Percentiles rank a stretch among this genome's conserved stretches.
phyloP scores from a whole-genome alignment of 1,284 basidiomycete genomes.

The Pyrrhoderma noxium region DNA sequence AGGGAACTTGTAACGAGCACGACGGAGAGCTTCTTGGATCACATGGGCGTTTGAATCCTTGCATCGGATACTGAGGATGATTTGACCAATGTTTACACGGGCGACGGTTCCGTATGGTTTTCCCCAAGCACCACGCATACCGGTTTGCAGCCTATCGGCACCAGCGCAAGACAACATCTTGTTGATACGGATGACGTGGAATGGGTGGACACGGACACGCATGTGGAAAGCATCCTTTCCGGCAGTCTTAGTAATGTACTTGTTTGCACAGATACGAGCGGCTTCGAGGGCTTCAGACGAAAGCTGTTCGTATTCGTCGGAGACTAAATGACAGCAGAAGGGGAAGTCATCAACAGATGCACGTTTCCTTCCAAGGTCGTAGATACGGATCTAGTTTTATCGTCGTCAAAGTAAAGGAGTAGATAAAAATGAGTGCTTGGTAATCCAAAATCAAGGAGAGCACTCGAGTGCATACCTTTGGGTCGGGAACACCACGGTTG shows the following conservation, averaged over 20 bases:
- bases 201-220: slow-evolving; percentile 95
- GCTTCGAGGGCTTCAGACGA: slow-evolving; percentile 96
- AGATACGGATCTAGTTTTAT: slow-evolving; percentile 74
- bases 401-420: background rate
- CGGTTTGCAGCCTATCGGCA: slow-evolving; percentile 96
- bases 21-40: slow-evolving; percentile 94
- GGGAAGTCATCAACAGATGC: slow-evolving; percentile 97
- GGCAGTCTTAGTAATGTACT: slow-evolving; percentile 97
- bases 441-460: background rate
- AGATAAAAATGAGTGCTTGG: background rate
- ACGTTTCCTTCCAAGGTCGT: slow-evolving; percentile 92
- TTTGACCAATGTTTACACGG: slow-evolving; percentile 95
- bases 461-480: slow-evolving; percentile 50
- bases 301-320: slow-evolving; percentile 97
- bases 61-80: slow-evolving; percentile 92
- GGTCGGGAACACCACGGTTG: slow-evolving; percentile 97
- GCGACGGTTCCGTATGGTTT: slow-evolving; percentile 97
- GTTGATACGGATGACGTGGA: slow-evolving; percentile 99
- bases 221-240: slow-evolving; percentile 99
- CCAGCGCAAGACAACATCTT: slow-evolving; percentile 99
- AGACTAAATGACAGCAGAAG: slow-evolving; percentile 93
- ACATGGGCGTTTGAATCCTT: slow-evolving; percentile 86
- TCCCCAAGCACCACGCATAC: slow-evolving; percentile 99
- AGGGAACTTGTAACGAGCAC: slow-evolving; percentile 99
- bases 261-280: slow-evolving; percentile 99